Conservation (phyloP, 306 rosid genomes). For the Prunus padus region DNA sequence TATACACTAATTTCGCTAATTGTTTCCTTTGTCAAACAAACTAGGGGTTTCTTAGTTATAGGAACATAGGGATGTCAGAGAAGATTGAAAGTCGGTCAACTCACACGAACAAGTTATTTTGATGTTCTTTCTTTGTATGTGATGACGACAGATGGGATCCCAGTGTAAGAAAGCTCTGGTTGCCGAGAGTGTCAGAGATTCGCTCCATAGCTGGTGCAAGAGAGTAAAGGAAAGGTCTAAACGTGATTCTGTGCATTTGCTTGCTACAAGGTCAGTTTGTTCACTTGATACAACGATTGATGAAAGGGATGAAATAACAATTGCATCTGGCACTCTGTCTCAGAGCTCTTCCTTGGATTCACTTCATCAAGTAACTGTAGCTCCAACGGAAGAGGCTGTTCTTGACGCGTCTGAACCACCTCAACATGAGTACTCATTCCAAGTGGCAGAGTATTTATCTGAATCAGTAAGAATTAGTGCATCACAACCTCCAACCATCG, state of each 20-base stretch:
- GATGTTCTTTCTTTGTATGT: neutral
- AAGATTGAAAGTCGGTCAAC: neutral
- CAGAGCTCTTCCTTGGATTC: constrained; percentile 66
- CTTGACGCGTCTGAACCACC: constrained; percentile 26
- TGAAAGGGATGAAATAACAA: constrained; percentile 79
- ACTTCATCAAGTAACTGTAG: constrained; percentile 65
- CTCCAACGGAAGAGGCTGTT: constrained; percentile 40
- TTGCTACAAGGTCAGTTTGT: constrained; percentile 72
- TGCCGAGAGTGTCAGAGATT: constrained; percentile 83
- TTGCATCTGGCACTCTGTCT: constrained; percentile 74
- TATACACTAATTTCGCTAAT: neutral
- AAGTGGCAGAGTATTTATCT: constrained; percentile 44
- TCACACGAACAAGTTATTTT: neutral
- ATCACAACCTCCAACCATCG: constrained; percentile 25
- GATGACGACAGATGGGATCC: constrained; percentile 78
- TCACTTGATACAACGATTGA: constrained; percentile 69
- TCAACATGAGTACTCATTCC: constrained; percentile 30
- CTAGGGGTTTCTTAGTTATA: neutral
- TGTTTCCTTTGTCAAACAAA: neutral
- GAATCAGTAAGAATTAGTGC: constrained; percentile 29
- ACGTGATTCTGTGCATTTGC: constrained; percentile 55
- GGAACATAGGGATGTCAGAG: neutral
- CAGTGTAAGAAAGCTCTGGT: constrained; percentile 76
- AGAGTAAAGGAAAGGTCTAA: constrained; percentile 83
- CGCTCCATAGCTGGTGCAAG: constrained; percentile 96